Evolutionary conservation across 1,284 basidiomycete genomes (phyloP).

Genomic region (Erythrobasidium hasegawianum): DNA sequence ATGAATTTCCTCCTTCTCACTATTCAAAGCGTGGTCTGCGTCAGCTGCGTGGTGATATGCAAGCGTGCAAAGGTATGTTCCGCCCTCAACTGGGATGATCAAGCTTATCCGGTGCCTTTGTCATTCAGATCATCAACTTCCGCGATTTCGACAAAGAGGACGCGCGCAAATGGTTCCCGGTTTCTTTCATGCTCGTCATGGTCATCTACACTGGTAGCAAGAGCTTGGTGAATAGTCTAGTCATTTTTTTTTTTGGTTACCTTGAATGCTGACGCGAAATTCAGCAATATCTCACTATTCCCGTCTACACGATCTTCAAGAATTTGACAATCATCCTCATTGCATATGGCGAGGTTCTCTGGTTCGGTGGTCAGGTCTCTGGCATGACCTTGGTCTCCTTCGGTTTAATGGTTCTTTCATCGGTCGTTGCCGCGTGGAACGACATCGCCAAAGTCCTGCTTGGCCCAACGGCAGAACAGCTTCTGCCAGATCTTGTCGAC

Average conservation of each 20-base stretch:
- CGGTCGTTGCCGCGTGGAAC: conserved; percentile 87
- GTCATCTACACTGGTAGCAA: conserved; percentile 99
- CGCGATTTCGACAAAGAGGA: conserved; percentile 78
- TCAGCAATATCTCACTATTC: conserved; percentile 88
- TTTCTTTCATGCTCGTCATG: conserved; percentile 83
- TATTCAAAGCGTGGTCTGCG: conserved; percentile 84
- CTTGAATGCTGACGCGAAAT: neutral
- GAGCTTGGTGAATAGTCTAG: conserved; percentile 72
- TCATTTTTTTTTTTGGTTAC: too few relatives aligned
- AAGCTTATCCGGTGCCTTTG: neutral
- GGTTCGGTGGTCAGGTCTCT: conserved; percentile 90
- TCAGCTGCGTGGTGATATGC: conserved; percentile 66
- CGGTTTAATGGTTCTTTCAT: conserved; percentile 88
- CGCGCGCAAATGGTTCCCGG: conserved; percentile 89
- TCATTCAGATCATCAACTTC: conserved; percentile 68
- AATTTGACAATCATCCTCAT: conserved; percentile 98
- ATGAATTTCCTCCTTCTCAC: conserved; percentile 95
- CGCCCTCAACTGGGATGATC: neutral
- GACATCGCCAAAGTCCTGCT: conserved; percentile 64
- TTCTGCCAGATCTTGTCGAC: conserved; percentile 36
- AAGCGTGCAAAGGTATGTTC: conserved; percentile 63
- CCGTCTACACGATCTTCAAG: conserved; percentile 90
- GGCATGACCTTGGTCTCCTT: conserved; percentile 84
- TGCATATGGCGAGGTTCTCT: conserved; percentile 94
- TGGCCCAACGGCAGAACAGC: conserved; percentile 46